Evolutionary conservation across 257 asterid genomes (phyloP), one percentile per base, ranked within the genome.

Genomic region (Solanum dulcamara): DNA sequence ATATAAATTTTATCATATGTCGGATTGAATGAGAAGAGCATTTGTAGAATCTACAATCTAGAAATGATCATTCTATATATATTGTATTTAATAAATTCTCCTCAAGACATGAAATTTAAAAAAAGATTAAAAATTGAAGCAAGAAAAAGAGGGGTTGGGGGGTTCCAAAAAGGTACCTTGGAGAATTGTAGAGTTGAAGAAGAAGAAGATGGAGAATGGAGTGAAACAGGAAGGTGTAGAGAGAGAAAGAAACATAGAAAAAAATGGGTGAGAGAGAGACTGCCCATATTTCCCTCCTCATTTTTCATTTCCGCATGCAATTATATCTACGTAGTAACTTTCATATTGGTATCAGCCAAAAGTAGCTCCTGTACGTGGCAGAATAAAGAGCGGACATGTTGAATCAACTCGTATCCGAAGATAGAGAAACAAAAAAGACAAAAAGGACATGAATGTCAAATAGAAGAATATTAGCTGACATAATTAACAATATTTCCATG

Each of bases 131-230:
- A 60, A 32, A 46, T 51, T 62, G 67, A 51, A 20, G 11, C 80
- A 22, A 1, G n/a, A n/a, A 12, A 66, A 51, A 50, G 32, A 66
- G 13, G 7, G 67, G 17, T 14, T 33, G 3, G 3, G 3, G 3
- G 3, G 3, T 3, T 1, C 28, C 15, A 13, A 44, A 72, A 85
- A 87, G 67, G 84, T 67, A 90, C 91, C 93, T 89, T 15, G 44
- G 28, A 6, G 83, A 85, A 60, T 59, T 83, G 64, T 53, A 81
- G 80, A 83, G 71, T 75, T 85, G 66, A 81, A 85, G 83, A 74
- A 85, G 75, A 72, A 64, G 88, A 89, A 51, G 67, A 50, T 88
- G 75, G 83, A 83, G 85, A 85, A 88, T 88, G 92, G 93, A 87
- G 89, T 91, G 82, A 81, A 87, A 83, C 72, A 85, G 30, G 77